Base-by-base conservation (phyloP, 1,284 basidiomycete genomes). In the Xerocomus minutiporus region DNA sequence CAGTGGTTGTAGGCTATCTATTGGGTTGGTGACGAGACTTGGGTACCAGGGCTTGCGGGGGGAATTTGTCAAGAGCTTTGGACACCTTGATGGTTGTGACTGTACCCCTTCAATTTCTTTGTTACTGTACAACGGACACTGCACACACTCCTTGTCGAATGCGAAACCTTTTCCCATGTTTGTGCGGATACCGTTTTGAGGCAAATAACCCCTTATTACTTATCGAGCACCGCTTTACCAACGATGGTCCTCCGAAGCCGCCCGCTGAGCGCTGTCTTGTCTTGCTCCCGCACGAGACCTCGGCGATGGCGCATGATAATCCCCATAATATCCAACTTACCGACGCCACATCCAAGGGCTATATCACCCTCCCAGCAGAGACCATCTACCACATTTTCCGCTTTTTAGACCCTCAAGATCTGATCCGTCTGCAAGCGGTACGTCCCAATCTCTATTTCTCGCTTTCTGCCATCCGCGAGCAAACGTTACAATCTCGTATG, bases 371-470 rank as follows among this genome's bases (percentile, higher is more conserved):
- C 23, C 62, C 61, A 20, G 35, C 47, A 38, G 61, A 62, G 39
- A 65, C 49, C 5, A 51, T 59, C 34, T 46, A 45, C 26, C 56
- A 51, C 23, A 55, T 62, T 12, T 9, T 63, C 8, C 32, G 17
- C n/a, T 44, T 38, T 42, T 5, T 57, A 5, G 46, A 5, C 15
- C 53, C 61, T 20, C 53, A 28, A 36, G 61, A 63, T n/a, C 38
- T 62, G 9, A 50, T 62, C 8, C 52, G 42, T 48, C 17, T 65
- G 13, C 53, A 36, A 48, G 23, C 38, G 9, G 63, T 63, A 46
- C n/a, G 61, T 50, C n/a, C 43, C 36, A 6, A 39, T 39, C n/a
- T 20, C 28, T 9, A 5, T 20, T 2, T 13, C 9, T 26, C 39
- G 1, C 9, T 23, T 26, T 42, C 42, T 46, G 8, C 9, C 28